These are phyloP conservation scores for Trametes cubensis DNA, from an alignment of 768 basidiomycete genomes.

Conservation along the genomic window DNA sequence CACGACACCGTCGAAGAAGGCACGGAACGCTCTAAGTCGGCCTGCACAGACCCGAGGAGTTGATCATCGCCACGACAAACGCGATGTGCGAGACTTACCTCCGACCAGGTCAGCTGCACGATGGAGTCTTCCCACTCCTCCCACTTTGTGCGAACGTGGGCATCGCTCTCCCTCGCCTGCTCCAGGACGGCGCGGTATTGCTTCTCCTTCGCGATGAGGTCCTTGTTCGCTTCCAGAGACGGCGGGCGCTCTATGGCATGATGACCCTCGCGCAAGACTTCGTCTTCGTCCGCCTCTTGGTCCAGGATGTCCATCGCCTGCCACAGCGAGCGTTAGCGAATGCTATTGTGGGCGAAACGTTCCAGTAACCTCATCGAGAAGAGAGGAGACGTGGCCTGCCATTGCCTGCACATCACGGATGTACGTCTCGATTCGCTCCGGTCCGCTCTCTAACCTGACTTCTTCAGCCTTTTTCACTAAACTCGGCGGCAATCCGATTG, in stretches of 20 bases:
- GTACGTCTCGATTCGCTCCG: constrained; percentile 65
- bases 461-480: constrained; percentile 85
- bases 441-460: constrained; percentile 77
- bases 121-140: constrained; percentile 83
- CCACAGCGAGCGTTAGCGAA: background rate
- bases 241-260: constrained; percentile 51
- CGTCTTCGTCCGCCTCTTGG: constrained; percentile 85
- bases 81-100: constrained; percentile 37
- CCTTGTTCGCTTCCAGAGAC: constrained; percentile 79
- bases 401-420: constrained; percentile 75
- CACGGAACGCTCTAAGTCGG: constrained; percentile 63
- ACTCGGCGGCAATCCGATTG: constrained; percentile 87
- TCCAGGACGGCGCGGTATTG: constrained; percentile 73
- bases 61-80: background rate
- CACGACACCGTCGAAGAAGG: constrained; percentile 60
- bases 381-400: constrained; percentile 56
- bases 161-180: constrained; percentile 77
- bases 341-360: background rate
- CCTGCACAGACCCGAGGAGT: constrained; percentile 42
- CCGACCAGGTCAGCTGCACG: constrained; percentile 68
- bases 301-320: constrained; percentile 92
- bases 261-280: constrained; percentile 58
- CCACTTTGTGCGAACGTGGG: constrained; percentile 80
- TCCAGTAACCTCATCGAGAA: constrained; percentile 75
- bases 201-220: constrained; percentile 69